These are phyloP conservation scores for Macaranga tanarius DNA, from an alignment of 441 rosid species.

Conservation along the genomic window DNA sequence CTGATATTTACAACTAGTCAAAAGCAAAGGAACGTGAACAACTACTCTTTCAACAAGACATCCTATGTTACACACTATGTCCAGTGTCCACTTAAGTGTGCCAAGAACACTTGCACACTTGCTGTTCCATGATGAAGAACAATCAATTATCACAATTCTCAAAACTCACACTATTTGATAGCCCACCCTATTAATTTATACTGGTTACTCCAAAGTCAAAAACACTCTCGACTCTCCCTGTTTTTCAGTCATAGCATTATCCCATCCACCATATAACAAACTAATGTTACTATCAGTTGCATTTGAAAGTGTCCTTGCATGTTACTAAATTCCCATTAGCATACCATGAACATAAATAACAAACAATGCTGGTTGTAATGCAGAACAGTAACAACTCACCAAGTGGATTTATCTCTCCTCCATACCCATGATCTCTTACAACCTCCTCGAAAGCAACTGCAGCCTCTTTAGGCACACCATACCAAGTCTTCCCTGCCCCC, in stretches of 20 bases:
- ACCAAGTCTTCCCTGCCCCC: conserved; percentile 98
- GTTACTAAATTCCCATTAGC: not conserved
- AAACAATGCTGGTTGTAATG: not conserved
- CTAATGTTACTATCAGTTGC: not conserved
- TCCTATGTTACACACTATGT: not conserved
- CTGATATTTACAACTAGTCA: not conserved
- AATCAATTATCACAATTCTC: not conserved
- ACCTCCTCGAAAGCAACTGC: conserved; percentile 96
- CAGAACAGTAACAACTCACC: conserved; percentile 47
- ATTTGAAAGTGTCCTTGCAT: not conserved
- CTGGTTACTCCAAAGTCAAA: not conserved
- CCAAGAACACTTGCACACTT: not conserved
- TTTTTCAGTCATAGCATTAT: not conserved
- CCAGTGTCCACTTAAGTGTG: not conserved
- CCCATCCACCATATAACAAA: not conserved
- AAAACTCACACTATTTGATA: not conserved
- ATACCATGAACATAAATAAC: not conserved
- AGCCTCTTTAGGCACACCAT: conserved; percentile 91
- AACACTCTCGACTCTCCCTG: conserved; percentile 1
- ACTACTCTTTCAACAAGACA: not conserved
- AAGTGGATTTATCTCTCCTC: conserved; percentile 93
- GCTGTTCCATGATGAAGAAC: not conserved
- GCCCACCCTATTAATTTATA: not conserved
- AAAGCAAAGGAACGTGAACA: not conserved
- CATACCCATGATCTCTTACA: conserved; percentile 90